Conservation (phyloP, 202 grass and related monocot genomes). For the Cymbopogon flexuosus region DNA sequence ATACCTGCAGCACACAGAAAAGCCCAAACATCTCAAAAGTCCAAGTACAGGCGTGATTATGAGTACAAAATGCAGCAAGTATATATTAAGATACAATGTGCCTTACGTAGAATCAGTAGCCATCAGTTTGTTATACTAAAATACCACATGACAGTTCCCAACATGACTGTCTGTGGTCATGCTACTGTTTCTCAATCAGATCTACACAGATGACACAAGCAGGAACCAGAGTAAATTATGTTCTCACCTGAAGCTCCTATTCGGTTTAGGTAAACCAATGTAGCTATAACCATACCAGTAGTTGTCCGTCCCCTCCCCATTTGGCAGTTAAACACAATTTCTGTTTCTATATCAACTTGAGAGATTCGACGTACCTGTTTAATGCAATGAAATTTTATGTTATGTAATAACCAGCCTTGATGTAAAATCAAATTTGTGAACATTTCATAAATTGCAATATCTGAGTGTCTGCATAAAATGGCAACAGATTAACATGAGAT, state of each 20-base stretch:
- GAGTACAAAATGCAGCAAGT: not conserved
- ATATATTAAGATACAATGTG: conserved; percentile 16
- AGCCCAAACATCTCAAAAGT: not conserved
- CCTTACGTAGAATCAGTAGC: conserved; percentile 19
- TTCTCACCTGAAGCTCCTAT: conserved; percentile 81
- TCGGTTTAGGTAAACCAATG: conserved; percentile 92
- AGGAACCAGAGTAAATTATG: conserved; percentile 5
- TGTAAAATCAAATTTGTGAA: conserved; percentile 6
- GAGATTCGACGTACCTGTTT: conserved; percentile 81
- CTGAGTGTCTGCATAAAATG: not conserved
- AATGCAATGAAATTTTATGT: conserved; percentile 32
- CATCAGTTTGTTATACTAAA: conserved; percentile 29
- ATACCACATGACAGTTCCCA: conserved; percentile 11
- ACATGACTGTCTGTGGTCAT: conserved; percentile 7
- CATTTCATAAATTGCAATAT: not conserved
- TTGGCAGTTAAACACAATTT: conserved; percentile 99
- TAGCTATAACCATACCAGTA: conserved; percentile 99
- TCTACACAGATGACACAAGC: conserved; percentile 13
- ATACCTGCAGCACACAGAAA: conserved; percentile 57
- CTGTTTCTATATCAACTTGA: conserved; percentile 79
- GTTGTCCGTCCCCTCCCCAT: conserved; percentile 97
- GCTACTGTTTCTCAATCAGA: conserved; percentile 23
- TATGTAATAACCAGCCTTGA: conserved; percentile 3
- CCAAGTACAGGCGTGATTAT: conserved; percentile 12
- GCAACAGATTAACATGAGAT: not conserved